Conservation (phyloP, 2,329 filamentous ascomycete genomes). For the Mycogone perniciosa region DNA sequence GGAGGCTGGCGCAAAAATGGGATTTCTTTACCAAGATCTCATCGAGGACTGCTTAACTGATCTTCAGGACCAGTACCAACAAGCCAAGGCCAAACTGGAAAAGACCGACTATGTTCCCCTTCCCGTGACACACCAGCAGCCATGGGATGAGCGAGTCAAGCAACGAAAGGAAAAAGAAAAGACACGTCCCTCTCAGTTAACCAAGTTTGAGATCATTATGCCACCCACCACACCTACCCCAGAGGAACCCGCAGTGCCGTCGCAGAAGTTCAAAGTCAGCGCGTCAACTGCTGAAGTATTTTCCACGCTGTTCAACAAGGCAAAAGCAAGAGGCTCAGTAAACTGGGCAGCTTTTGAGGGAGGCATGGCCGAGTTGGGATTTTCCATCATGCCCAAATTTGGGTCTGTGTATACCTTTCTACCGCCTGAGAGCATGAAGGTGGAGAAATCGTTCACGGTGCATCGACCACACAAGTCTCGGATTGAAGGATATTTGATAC, state of each 20-base stretch:
- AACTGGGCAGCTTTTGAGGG: conserved; percentile 33
- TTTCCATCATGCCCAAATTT: conserved; percentile 34
- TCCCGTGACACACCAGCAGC: conserved; percentile 14
- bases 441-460: conserved; percentile 26
- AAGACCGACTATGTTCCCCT: conserved; percentile 9
- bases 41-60: conserved; percentile 32
- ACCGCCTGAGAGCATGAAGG: conserved; percentile 22
- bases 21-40: conserved; percentile 38
- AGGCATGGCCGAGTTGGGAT: conserved; percentile 36
- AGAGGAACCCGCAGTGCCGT: not conserved
- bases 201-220: conserved; percentile 25
- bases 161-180: conserved; percentile 37
- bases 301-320: conserved; percentile 26
- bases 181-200: conserved; percentile 34
- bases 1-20: conserved; percentile 34
- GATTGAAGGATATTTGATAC: conserved; percentile 28
- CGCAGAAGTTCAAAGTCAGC: conserved; percentile 30
- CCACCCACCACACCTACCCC: not conserved
- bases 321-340: conserved; percentile 25
- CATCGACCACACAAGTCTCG: conserved; percentile 32
- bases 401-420: conserved; percentile 38
- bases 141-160: conserved; percentile 23
- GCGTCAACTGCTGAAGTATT: conserved; percentile 33
- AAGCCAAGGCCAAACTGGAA: conserved; percentile 19
- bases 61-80: conserved; percentile 24